Base-by-base conservation (phyloP, 306 rosid genomes). In the Inga oerstediana region DNA sequence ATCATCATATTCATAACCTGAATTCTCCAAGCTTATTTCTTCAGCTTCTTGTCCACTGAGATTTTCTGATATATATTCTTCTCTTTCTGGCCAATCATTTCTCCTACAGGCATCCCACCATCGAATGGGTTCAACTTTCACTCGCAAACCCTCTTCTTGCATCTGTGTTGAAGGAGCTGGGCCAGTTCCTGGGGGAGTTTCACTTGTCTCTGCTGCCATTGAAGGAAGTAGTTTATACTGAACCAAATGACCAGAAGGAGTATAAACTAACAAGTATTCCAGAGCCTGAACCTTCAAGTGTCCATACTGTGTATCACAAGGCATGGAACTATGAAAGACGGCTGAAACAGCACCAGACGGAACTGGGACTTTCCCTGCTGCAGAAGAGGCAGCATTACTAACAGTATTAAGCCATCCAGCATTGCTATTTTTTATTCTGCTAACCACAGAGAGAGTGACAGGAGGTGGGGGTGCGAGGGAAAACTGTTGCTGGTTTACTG, bases 101-200 rank as follows among this genome's bases (percentile, higher is more conserved):
- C 97, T 86, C 87, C 98, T 89, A 85, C 99, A 94, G 84, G 88
- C 92, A 90, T 94, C 97, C 99, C 98, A 97, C 97, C 97, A 94
- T 80, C 89, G 99, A 85, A 94, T 84, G 73, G 97, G 95, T 84
- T 97, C 99, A 87, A 92, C 99, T 85, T 85, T 92, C 84, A 97
- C 93, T 59, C 95, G 90, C 85, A 94, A 76, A 79, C 93, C 97
- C 41, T 97, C 98, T 80, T 97, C 98, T 83, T 89, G 95, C 69
- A 84, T 78, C 81, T 92, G 98, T 46, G 89, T 79, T 49, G 91
- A 89, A 83, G 93, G 83, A 84, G 72, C 86, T 65, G 86, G 81
- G 39, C 85, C 92, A 14, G 83, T 79, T 84, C 93, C 84, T 20
- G 89, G 77, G 80, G 87, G 81, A 84, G 90, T 83, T 79, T 93